These are phyloP conservation scores for Sclerospora graminicola DNA, from an alignment of 352 stramenopile genomes.

Conservation along the genomic window DNA sequence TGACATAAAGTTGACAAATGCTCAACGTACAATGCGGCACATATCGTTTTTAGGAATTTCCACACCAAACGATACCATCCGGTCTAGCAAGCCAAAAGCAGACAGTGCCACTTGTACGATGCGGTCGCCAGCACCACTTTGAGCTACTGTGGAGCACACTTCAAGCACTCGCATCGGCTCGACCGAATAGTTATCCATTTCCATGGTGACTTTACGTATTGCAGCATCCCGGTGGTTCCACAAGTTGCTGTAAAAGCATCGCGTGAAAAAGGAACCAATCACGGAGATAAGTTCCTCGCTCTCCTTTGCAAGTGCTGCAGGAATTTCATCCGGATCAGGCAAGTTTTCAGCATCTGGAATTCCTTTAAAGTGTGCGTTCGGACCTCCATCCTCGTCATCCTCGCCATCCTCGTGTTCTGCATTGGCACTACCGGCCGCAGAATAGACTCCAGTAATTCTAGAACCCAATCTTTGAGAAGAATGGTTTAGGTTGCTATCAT, in stretches of 20 bases:
- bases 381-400: constrained; percentile 5
- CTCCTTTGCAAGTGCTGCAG: constrained; percentile 53
- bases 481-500: constrained; percentile 6
- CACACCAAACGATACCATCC: constrained; percentile 38
- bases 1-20: too few species aligned
- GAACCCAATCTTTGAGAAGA: constrained; percentile 5
- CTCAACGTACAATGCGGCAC: constrained; percentile 46
- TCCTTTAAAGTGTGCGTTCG: constrained; percentile 47
- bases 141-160: constrained; percentile 55
- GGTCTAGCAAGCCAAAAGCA: constrained; percentile 56
- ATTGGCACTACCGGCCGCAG: constrained; percentile 7
- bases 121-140: constrained; percentile 59
- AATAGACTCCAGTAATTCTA: constrained; percentile 12
- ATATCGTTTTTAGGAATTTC: constrained; percentile 50
- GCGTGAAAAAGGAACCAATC: constrained; percentile 66
- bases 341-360: constrained; percentile 63
- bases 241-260: constrained; percentile 80
- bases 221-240: constrained; percentile 79
- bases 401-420: constrained; percentile 10
- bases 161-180: constrained; percentile 40
- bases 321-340: constrained; percentile 62
- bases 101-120: constrained; percentile 71
- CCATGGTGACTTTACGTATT: constrained; percentile 78
- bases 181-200: constrained; percentile 43
- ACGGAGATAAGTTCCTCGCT: constrained; percentile 67